Conservation (phyloP, 306 rosid species). For the Quercus parvula region DNA sequence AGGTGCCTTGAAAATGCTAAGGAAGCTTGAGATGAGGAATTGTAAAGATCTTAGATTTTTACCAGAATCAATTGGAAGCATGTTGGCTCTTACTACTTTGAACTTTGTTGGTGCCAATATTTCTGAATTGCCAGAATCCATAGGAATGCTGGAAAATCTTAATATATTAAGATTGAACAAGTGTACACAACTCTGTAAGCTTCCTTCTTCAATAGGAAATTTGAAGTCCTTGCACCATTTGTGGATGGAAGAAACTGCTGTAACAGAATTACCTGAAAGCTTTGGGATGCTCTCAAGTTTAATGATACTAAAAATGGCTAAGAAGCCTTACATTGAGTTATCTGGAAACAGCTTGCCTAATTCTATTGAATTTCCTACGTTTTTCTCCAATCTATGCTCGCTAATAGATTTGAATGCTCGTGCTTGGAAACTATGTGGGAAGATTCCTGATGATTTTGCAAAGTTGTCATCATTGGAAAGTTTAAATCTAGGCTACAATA, state of each 20-base stretch:
- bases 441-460: constrained; percentile 57
- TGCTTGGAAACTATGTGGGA: constrained; percentile 49
- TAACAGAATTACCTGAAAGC: too few species aligned
- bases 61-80: constrained; percentile 51
- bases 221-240: constrained; percentile 22
- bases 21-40: constrained; percentile 44
- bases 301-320: constrained; percentile 33
- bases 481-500: constrained; percentile 39
- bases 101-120: constrained; percentile 34
- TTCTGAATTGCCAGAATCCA: constrained; percentile 46
- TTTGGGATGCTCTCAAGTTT: too few species aligned
- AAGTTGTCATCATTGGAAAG: constrained; percentile 39
- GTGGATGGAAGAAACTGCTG: too few species aligned
- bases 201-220: constrained; percentile 59
- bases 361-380: constrained; percentile 32
- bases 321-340: constrained; percentile 11
- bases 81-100: constrained; percentile 36
- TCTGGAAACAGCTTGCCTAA: background rate
- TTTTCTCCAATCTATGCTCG: constrained; percentile 45
- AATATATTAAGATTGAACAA: constrained; percentile 28
- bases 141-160: constrained; percentile 53
- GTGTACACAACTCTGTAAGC: constrained; percentile 39
- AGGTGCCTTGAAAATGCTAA: constrained; percentile 47
- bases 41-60: constrained; percentile 43
- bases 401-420: constrained; percentile 42